These are phyloP conservation scores for Herpotrichia juniperi DNA, from an alignment of 2,329 filamentous ascomycete species.

Conservation along the genomic window DNA sequence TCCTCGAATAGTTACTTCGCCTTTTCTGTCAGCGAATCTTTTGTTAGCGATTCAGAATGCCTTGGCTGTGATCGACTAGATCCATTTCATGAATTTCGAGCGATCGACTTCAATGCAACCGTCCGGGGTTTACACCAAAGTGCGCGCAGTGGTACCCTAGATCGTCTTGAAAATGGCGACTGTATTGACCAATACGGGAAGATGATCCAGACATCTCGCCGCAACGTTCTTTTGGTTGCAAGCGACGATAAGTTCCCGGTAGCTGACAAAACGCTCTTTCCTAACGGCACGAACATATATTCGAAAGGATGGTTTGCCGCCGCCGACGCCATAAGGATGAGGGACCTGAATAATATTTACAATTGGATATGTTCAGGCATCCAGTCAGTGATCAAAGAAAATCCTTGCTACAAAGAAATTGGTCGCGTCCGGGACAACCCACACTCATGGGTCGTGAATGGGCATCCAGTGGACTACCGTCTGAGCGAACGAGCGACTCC, in stretches of 20 bases:
- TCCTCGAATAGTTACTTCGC: conserved; percentile 19
- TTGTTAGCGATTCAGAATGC: conserved; percentile 12
- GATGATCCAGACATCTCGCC: conserved; percentile 12
- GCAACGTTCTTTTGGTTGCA: conserved; percentile 20
- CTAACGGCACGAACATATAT: conserved; percentile 13
- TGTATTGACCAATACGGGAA: conserved; percentile 26
- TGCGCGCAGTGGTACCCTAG: conserved; percentile 5
- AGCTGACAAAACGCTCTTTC: neutral
- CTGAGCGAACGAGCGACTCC: conserved; percentile 19
- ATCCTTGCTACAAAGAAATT: conserved; percentile 3
- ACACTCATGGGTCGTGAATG: conserved; percentile 7
- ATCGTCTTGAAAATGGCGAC: conserved; percentile 11
- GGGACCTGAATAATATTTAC: conserved; percentile 4
- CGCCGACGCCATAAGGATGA: neutral
- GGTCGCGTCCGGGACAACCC: conserved; percentile 3
- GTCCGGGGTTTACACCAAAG: neutral
- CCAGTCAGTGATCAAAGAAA: no score
- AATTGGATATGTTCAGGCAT: conserved; percentile 16
- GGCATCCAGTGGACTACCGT: conserved; percentile 20
- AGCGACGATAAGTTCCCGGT: conserved; percentile 6
- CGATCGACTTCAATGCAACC: neutral
- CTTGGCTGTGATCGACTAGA: conserved; percentile 3
- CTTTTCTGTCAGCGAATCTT: conserved; percentile 18
- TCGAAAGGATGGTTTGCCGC: conserved; percentile 4
- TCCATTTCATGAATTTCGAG: neutral